These are phyloP conservation scores for Aspergillus viridinutans DNA, from an alignment of 2,329 filamentous ascomycete species.

Conservation along the genomic window DNA sequence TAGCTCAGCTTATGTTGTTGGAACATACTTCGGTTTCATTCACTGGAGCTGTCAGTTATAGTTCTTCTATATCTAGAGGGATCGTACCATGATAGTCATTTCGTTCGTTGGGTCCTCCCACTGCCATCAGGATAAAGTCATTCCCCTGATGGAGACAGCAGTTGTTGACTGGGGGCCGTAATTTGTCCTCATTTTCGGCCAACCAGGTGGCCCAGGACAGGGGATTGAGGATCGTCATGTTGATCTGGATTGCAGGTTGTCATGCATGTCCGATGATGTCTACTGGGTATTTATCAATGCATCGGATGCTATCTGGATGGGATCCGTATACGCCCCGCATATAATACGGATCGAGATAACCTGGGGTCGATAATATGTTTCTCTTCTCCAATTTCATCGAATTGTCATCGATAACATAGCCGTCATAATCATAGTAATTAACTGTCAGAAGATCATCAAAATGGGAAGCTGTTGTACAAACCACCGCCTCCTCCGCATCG, in stretches of 20 bases:
- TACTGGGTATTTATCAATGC: background rate
- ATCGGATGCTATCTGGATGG: slow-evolving; percentile 4
- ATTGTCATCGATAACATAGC: background rate
- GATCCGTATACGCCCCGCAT: slow-evolving; percentile 4
- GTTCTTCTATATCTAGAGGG: background rate
- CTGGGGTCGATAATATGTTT: background rate
- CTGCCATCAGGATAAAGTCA: slow-evolving; percentile 18
- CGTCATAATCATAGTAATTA: background rate
- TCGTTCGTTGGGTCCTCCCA: slow-evolving; percentile 14
- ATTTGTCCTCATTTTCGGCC: slow-evolving; percentile 9
- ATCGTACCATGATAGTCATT: slow-evolving; percentile 17
- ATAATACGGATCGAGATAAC: background rate
- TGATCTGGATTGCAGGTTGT: background rate
- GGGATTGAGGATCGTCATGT: background rate
- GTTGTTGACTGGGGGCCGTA: slow-evolving; percentile 15
- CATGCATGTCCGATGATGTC: too few relatives aligned
- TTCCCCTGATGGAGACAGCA: slow-evolving; percentile 13
- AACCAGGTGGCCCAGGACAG: slow-evolving; percentile 12
- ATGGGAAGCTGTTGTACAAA: slow-evolving; percentile 1
- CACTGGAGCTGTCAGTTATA: background rate
- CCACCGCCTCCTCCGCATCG: slow-evolving; percentile 12
- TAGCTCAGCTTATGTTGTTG: background rate
- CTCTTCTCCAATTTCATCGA: background rate
- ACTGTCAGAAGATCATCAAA: background rate
- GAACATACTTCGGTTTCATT: slow-evolving; percentile 12